phyloP scores from a whole-genome alignment of 2,329 filamentous ascomycete genomes.

The Colletotrichum orbiculare region DNA sequence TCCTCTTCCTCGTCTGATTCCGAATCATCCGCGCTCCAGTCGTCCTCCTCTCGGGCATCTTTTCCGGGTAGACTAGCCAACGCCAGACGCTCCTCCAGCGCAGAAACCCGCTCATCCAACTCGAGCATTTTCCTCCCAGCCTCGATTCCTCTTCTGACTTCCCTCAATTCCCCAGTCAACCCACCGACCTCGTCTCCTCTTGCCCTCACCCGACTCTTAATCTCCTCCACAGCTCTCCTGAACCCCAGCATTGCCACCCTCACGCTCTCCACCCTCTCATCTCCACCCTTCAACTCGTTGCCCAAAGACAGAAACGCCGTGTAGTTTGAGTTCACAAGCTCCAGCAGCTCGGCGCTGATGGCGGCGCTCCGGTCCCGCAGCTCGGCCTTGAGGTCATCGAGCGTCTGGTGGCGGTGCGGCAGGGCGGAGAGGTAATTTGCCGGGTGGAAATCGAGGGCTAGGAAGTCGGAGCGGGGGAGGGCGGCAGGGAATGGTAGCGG shows the following conservation, averaged over 20 bases:
- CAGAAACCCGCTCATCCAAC: constrained; percentile 69
- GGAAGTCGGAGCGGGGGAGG: constrained; percentile 85
- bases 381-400: constrained; percentile 91
- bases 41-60: constrained; percentile 51
- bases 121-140: constrained; percentile 72
- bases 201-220: constrained; percentile 73
- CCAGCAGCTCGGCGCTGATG: constrained; percentile 87
- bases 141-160: constrained; percentile 73
- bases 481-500: constrained; percentile 90
- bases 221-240: constrained; percentile 80
- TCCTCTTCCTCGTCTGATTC: constrained; percentile 44
- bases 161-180: constrained; percentile 74
- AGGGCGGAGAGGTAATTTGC: constrained; percentile 83
- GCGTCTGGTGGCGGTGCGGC: constrained; percentile 90
- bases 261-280: constrained; percentile 91
- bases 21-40: constrained; percentile 47
- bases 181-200: constrained; percentile 71
- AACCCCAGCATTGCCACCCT: constrained; percentile 89
- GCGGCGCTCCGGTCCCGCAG: constrained; percentile 82
- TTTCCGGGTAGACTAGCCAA: constrained; percentile 54
- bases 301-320: constrained; percentile 89
- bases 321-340: constrained; percentile 96
- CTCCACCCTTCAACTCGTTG: constrained; percentile 83
- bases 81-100: constrained; percentile 72
- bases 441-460: constrained; percentile 80